Base-by-base conservation (phyloP, 2,329 filamentous ascomycete genomes). In the Dactylellina haptotyla region DNA sequence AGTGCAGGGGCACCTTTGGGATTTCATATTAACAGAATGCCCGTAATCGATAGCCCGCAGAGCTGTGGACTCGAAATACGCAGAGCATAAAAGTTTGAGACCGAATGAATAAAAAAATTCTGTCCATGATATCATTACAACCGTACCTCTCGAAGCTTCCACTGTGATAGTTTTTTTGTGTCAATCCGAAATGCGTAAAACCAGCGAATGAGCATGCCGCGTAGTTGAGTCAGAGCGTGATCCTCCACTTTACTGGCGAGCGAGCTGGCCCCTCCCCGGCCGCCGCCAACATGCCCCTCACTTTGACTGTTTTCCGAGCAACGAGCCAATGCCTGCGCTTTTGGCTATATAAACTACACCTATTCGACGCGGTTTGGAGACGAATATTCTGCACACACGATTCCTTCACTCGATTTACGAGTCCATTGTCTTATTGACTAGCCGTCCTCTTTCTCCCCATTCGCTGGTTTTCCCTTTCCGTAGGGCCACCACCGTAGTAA, bases 181-280 rank as follows among this genome's bases (percentile, higher is more conserved):
- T n/a, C n/a, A n/a, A n/a, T n/a, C n/a, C 26, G 30, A 8, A 57
- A 20, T 23, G 3, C 41, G 53, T n/a, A 23, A 53, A 53, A 18
- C 2, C 6, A 5, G 26, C 8, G 48, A 16, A 32, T 16, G n/a
- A 2, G 18, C 6, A 43, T 43, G 6, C n/a, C 8, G 30, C 23
- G 28, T n/a, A 30, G 30, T 34, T 65, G 61, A 65, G 61, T 65
- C 61, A 65, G 53, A 57, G 20, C 28, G 6, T 23, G 61, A 56
- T 57, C 61, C 61, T 65, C 61, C 51, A 57, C 61, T 16, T 16
- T 30, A 45, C 45, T 26, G n/a, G n/a, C n/a, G n/a, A 43, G 39
- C n/a, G 18, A 43, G 39, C 25, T 34, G 10, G 30, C 20, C 26
- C 10, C 46, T 51, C 20, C 6, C 16, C 25, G 3, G 16, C 45